Conservation (phyloP, 2,329 filamentous ascomycete species). For the Remersonia thermophila region DNA sequence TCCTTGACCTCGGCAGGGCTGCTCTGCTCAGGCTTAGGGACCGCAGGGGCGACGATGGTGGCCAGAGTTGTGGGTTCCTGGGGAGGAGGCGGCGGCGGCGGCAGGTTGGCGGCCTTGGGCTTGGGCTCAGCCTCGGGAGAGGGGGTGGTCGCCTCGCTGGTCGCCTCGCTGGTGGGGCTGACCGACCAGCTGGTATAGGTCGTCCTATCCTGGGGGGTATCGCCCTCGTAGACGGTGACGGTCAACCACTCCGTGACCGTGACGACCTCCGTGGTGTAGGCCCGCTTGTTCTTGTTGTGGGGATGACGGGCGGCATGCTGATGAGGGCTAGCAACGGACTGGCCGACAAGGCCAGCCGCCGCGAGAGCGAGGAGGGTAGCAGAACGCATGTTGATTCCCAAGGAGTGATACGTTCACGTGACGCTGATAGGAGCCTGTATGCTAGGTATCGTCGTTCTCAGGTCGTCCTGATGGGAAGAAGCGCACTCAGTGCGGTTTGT, state of each 20-base stretch:
- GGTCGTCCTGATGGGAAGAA: conserved; percentile 4
- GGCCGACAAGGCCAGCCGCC: conserved; percentile 31
- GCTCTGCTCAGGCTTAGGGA: not conserved
- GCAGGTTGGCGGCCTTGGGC: too few species aligned
- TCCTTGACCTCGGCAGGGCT: conserved; percentile 4
- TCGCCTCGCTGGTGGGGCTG: too few species aligned
- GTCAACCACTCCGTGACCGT: conserved; percentile 29
- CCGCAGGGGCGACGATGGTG: conserved; percentile 1
- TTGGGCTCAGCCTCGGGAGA: too few species aligned
- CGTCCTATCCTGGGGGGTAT: too few species aligned
- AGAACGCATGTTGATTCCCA: conserved; percentile 26
- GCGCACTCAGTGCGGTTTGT: conserved; percentile 6
- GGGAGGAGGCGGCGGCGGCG: too few species aligned
- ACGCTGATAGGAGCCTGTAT: too few species aligned
- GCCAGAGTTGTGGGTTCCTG: not conserved
- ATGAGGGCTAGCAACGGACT: conserved; percentile 32
- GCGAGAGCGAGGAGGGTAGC: conserved; percentile 31
- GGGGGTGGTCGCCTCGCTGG: too few species aligned
- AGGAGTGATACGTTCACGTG: not conserved
- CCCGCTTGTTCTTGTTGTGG: conserved; percentile 26
- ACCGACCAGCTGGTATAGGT: too few species aligned
- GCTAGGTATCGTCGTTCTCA: conserved; percentile 2
- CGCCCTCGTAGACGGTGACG: conserved; percentile 24
- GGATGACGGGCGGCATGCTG: conserved; percentile 27
- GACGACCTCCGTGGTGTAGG: conserved; percentile 23